A percentile compares a stretch with the other conserved stretches of the same genome.
Evolutionary conservation across 176 grass and related monocot genomes (phyloP).

Genomic region (Avena insularis): DNA sequence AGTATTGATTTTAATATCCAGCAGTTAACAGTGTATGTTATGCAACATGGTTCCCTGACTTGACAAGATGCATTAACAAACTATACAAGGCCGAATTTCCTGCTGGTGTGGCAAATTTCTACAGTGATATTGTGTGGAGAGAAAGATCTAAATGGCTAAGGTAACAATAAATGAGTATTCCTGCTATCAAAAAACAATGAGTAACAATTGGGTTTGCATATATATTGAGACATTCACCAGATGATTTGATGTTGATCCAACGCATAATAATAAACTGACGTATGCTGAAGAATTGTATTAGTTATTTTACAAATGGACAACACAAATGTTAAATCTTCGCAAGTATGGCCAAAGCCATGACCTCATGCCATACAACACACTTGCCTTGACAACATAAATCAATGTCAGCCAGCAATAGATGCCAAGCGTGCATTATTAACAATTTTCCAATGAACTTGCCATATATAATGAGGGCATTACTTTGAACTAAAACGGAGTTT

Average conservation of each 20-base stretch:
- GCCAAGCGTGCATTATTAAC: neutral
- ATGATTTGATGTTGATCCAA: neutral
- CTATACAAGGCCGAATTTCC: conserved; percentile 12
- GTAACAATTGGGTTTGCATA: neutral
- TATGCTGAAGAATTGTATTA: neutral
- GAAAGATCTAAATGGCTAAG: neutral
- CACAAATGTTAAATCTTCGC: neutral
- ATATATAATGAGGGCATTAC: neutral
- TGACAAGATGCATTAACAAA: neutral
- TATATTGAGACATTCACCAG: neutral
- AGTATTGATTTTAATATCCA: neutral
- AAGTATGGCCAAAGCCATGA: neutral
- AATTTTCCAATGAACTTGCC: neutral
- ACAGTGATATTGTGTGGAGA: neutral
- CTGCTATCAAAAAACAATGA: neutral
- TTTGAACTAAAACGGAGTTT: neutral
- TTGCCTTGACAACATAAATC: neutral
- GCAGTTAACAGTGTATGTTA: neutral
- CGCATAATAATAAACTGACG: neutral
- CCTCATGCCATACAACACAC: neutral
- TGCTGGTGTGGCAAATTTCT: neutral
- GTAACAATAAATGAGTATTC: conserved; percentile 11
- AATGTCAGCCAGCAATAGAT: neutral
- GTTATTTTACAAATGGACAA: neutral
- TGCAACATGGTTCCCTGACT: neutral